Evolutionary conservation across 805 yeast genomes (phyloP).

Genomic region (Monosporozyma solicola): DNA sequence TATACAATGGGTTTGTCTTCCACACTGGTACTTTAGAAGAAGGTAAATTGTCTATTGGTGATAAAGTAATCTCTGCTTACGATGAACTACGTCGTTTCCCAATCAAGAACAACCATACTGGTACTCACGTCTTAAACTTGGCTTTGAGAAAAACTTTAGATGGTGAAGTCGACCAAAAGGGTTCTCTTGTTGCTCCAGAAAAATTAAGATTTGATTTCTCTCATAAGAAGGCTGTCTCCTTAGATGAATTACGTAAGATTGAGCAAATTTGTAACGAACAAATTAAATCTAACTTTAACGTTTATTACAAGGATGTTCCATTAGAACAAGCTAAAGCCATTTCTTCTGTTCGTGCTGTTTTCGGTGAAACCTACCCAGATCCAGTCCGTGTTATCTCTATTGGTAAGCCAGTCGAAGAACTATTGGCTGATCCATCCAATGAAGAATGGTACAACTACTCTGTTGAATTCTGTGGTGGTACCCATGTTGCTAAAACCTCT

Average conservation of each 20-base stretch:
- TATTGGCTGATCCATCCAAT: slow-evolving; percentile 61
- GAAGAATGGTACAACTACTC: slow-evolving; percentile 70
- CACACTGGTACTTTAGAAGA: slow-evolving; percentile 84
- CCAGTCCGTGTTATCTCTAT: slow-evolving; percentile 97
- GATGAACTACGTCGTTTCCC: slow-evolving; percentile 95
- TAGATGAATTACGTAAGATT: slow-evolving; percentile 62
- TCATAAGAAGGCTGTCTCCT: slow-evolving; percentile 74
- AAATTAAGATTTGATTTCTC: slow-evolving; percentile 94
- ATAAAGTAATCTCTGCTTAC: slow-evolving; percentile 71
- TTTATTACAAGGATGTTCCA: slow-evolving; percentile 76
- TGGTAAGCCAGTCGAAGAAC: slow-evolving; percentile 81
- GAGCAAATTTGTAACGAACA: slow-evolving; percentile 66
- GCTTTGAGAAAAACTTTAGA: slow-evolving; percentile 85
- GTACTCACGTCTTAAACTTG: slow-evolving; percentile 89
- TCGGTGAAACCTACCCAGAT: slow-evolving; percentile 98
- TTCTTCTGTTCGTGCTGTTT: slow-evolving; percentile 88
- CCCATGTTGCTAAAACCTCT: slow-evolving; percentile 87
- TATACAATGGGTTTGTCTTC: slow-evolving; percentile 87
- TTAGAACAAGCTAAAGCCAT: slow-evolving; percentile 66
- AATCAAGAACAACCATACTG: slow-evolving; percentile 94
- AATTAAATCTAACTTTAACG: slow-evolving; percentile 62
- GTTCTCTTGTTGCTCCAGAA: slow-evolving; percentile 93
- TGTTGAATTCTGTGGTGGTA: slow-evolving; percentile 98
- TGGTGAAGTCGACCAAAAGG: slow-evolving; percentile 85
- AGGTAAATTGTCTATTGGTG: slow-evolving; percentile 63